A percentile compares a stretch with the other conserved stretches of the same genome.
Conservation (phyloP, 2,329 filamentous ascomycete genomes). For the Penicillium brasilianum region DNA sequence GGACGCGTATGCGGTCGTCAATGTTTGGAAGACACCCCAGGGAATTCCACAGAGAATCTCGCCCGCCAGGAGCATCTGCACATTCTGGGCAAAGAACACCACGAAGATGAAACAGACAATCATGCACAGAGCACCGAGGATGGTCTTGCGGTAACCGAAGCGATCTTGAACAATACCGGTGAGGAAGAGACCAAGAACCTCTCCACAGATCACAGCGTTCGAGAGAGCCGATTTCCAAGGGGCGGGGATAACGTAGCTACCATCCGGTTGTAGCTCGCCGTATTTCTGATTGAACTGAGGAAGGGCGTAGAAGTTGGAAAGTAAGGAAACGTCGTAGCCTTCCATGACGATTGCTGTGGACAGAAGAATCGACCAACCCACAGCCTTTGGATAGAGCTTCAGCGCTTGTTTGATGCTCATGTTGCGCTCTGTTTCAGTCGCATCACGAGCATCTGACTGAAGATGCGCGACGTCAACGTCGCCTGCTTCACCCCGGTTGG, state of each 20-base stretch:
- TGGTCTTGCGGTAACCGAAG: neutral
- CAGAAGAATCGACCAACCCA: neutral
- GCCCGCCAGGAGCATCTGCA: neutral
- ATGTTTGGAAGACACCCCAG: neutral
- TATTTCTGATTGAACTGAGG: neutral
- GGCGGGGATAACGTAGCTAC: neutral
- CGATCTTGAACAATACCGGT: neutral
- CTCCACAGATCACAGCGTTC: neutral
- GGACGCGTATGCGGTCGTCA: neutral
- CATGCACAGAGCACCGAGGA: neutral
- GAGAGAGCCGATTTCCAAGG: neutral
- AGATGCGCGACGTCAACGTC: too few species aligned
- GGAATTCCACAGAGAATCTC: neutral
- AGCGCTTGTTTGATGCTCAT: neutral
- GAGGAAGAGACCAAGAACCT: neutral
- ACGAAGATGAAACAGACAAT: neutral
- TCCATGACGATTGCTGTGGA: neutral
- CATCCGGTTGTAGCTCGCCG: neutral
- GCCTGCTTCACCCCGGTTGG: too few species aligned
- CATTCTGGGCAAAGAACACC: neutral
- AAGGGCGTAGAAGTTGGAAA: neutral
- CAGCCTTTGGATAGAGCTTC: neutral
- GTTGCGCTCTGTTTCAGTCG: neutral
- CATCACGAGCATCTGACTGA: neutral
- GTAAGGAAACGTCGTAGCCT: neutral